Evolutionary conservation across 208 protist genomes (phyloP), one percentile per base, ranked within the genome.

Genomic region (Trypanosoma lewisi): DNA sequence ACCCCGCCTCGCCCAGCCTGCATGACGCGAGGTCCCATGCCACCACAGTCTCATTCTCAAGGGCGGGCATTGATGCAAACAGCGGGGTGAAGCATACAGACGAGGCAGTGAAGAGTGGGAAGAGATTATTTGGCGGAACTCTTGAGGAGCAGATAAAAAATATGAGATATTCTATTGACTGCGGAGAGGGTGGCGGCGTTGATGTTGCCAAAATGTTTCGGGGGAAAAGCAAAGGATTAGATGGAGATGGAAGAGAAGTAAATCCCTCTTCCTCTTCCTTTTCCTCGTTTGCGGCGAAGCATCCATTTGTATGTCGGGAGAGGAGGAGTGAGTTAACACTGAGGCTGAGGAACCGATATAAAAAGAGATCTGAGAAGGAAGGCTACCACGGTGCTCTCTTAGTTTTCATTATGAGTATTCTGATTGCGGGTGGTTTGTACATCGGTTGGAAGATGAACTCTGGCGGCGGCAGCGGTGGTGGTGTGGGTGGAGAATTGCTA

Each of bases 1-100:
- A 78, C 9, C 61, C 73, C 0, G 69, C 62, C 30, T 77, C 77
- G 60, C 51, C 80, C 30, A 63, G 73, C 6, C 56, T 74, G 1
- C 67, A 71, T 4, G 42, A 56, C 44, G 11, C 21, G n/a, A 16
- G 11, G 4, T 5, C 6, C 11, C 6, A 16, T 4, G n/a, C 12
- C 11, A 49, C 4, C 44, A 16, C 44, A 4, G n/a, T 49, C n/a
- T 49, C 44, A 17, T 4, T 16, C n/a, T 49, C 44, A 6, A 21
- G 5, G 6, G n/a, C 44, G 44, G 36, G 36, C 36, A 12, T 39
- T 39, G 36, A 39, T 39, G 12, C 8, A 16, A 39, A 39, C 12
- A 12, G 7, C 56, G 31, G 33, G 55, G 47, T 8, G 48, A 12
- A 12, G 56, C 56, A 48, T 30, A 34, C 41, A 51, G 33, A 53